Conservation (phyloP, 371 early-diverging fungal species). For the Batrachochytrium dendrobatidis region DNA sequence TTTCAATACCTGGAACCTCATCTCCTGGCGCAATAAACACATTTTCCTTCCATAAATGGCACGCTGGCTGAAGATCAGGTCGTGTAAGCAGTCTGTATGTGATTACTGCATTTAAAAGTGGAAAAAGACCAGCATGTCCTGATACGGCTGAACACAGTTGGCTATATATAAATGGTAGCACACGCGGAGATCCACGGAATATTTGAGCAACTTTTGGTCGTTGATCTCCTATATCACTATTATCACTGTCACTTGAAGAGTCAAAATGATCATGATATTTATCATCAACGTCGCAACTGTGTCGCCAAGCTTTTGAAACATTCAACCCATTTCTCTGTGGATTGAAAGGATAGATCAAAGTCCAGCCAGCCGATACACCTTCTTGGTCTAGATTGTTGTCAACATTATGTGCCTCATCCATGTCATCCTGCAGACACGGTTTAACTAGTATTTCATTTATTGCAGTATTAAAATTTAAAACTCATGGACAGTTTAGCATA, state of each 20-base stretch:
- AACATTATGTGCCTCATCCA: no score
- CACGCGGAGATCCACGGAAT: slow-evolving; percentile 32
- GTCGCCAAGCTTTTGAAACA: slow-evolving; percentile 15
- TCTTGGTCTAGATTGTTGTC: no score
- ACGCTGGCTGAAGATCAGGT: slow-evolving; percentile 23
- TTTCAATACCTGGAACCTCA: slow-evolving; percentile 27
- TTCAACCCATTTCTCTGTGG: slow-evolving; percentile 23
- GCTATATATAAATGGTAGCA: slow-evolving; percentile 28
- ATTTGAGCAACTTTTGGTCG: no score
- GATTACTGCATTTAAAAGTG: slow-evolving; percentile 30
- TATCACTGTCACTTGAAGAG: no score
- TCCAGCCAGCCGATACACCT: slow-evolving; percentile 40
- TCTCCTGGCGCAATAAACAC: slow-evolving; percentile 23
- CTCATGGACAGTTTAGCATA: no score
- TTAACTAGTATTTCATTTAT: no score
- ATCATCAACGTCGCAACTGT: background rate
- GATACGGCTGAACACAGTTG: slow-evolving; percentile 12
- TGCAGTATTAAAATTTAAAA: no score
- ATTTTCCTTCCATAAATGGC: slow-evolving; percentile 34
- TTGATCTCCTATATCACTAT: no score
- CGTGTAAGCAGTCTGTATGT: slow-evolving; percentile 23
- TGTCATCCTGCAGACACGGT: no score
- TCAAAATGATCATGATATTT: no score
- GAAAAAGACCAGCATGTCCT: slow-evolving; percentile 19
- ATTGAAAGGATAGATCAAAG: slow-evolving; percentile 35